Evolutionary conservation across 2,329 filamentous ascomycete species (phyloP).

Genomic region (Madurella fahalii): DNA sequence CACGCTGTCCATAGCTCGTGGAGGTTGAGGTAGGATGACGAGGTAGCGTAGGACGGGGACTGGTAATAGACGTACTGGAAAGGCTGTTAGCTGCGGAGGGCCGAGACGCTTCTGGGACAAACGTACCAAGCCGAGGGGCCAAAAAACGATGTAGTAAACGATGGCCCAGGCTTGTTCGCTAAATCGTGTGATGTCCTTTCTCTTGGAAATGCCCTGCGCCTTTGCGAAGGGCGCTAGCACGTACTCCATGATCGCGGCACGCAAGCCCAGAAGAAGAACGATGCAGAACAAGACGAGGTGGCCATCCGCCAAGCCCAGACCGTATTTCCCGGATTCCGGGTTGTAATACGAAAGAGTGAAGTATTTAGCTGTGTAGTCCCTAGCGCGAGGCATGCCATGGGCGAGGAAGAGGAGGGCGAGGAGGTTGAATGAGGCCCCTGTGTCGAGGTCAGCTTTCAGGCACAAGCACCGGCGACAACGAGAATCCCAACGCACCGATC

Average conservation of each 20-base stretch:
- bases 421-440: conserved; percentile 82
- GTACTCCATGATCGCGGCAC: conserved; percentile 84
- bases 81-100: conserved; percentile 14
- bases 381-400: conserved; percentile 77
- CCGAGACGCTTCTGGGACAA: neutral
- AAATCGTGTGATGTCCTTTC: conserved; percentile 76
- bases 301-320: conserved; percentile 72
- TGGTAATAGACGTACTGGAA: conserved; percentile 72
- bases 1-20: conserved; percentile 78
- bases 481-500: conserved; percentile 56
- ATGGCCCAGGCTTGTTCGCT: conserved; percentile 93
- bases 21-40: conserved; percentile 73
- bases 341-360: conserved; percentile 84
- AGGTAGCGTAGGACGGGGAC: conserved; percentile 69
- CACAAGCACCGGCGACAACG: neutral
- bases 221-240: conserved; percentile 73
- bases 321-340: conserved; percentile 62
- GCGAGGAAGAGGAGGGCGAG: conserved; percentile 77
- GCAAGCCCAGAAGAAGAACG: conserved; percentile 79
- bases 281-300: conserved; percentile 75
- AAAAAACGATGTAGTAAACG: conserved; percentile 77
- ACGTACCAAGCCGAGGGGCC: conserved; percentile 77
- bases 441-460: conserved; percentile 7
- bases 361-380: conserved; percentile 78
- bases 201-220: conserved; percentile 66